These are phyloP conservation scores for Alternaria sp. DNA, from an alignment of 2,329 filamentous ascomycete species.

Conservation along the genomic window DNA sequence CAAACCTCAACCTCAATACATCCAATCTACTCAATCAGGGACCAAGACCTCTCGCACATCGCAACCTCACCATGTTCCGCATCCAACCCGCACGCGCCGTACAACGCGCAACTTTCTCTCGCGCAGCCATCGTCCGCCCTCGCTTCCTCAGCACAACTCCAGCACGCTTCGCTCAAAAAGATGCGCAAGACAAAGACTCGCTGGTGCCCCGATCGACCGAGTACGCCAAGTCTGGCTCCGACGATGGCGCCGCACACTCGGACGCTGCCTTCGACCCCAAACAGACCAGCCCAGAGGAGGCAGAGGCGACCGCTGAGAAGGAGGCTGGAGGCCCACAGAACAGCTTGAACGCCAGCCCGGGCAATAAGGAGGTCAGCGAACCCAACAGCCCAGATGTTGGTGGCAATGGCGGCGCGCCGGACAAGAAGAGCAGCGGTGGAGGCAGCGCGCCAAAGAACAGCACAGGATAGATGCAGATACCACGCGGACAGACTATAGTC, in stretches of 20 bases:
- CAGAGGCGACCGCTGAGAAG: conserved; percentile 52
- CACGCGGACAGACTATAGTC: background rate
- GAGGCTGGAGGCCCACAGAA: conserved; percentile 41
- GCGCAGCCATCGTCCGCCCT: conserved; percentile 9
- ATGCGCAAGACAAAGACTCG: conserved; percentile 59
- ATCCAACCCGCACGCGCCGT: conserved; percentile 28
- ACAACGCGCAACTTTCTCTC: conserved; percentile 21
- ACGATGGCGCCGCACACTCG: conserved; percentile 61
- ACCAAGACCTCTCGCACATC: fast-evolving
- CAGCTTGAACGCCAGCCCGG: conserved; percentile 64
- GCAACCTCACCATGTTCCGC: conserved; percentile 32
- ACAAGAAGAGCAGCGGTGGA: conserved; percentile 41
- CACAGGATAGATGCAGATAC: conserved; percentile 7
- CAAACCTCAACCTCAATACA: background rate
- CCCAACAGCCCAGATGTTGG: conserved; percentile 49
- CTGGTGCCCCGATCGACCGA: conserved; percentile 72
- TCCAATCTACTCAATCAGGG: background rate
- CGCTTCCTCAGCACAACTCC: conserved; percentile 35
- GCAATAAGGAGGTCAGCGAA: conserved; percentile 64
- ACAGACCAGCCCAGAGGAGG: conserved; percentile 70
- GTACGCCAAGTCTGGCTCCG: conserved; percentile 71
- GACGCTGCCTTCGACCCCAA: conserved; percentile 72
- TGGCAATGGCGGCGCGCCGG: conserved; percentile 48
- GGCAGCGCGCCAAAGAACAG: conserved; percentile 47
- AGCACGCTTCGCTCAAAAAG: conserved; percentile 46